These are phyloP conservation scores for Fusarium buharicum DNA, from an alignment of 2,329 filamentous ascomycete species.

Conservation along the genomic window DNA sequence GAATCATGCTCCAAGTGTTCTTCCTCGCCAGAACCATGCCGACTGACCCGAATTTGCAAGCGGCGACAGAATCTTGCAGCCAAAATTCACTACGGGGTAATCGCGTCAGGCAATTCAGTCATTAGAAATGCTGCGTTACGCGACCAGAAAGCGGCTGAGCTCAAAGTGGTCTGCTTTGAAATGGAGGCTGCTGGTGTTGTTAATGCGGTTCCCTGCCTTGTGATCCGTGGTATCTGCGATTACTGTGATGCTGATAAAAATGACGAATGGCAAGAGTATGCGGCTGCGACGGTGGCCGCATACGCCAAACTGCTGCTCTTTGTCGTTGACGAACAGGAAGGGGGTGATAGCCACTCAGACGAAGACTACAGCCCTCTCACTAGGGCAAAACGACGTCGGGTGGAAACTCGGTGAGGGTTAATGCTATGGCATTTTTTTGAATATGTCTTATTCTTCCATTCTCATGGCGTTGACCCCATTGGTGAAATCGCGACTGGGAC, in stretches of 20 bases:
- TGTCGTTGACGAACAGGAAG: neutral
- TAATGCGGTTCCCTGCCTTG: slow-evolving; percentile 43
- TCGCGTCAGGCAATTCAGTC: neutral
- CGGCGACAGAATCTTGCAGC: neutral
- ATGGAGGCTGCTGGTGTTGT: slow-evolving; percentile 46
- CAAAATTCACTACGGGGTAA: neutral
- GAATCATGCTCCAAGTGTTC: neutral
- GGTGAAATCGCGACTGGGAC: too few relatives aligned
- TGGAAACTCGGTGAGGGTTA: too few relatives aligned
- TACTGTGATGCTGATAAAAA: slow-evolving; percentile 54
- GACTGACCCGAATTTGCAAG: neutral
- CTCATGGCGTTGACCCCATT: too few relatives aligned
- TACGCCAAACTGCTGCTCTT: neutral
- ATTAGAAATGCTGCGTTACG: neutral
- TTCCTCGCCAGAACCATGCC: neutral
- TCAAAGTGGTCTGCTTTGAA: slow-evolving; percentile 37
- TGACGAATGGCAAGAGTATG: slow-evolving; percentile 51
- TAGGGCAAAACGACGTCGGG: too few relatives aligned
- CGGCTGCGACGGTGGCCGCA: slow-evolving; percentile 47
- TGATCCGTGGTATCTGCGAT: slow-evolving; percentile 52
- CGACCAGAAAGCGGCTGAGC: neutral
- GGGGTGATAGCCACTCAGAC: too few relatives aligned
- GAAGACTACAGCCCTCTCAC: too few relatives aligned
- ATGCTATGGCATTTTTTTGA: too few relatives aligned
- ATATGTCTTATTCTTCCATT: too few relatives aligned